A percentile compares a stretch with the other conserved stretches of the same genome.
phyloP scores from a whole-genome alignment of 257 asterid species.

The Gentiana dahurica region DNA sequence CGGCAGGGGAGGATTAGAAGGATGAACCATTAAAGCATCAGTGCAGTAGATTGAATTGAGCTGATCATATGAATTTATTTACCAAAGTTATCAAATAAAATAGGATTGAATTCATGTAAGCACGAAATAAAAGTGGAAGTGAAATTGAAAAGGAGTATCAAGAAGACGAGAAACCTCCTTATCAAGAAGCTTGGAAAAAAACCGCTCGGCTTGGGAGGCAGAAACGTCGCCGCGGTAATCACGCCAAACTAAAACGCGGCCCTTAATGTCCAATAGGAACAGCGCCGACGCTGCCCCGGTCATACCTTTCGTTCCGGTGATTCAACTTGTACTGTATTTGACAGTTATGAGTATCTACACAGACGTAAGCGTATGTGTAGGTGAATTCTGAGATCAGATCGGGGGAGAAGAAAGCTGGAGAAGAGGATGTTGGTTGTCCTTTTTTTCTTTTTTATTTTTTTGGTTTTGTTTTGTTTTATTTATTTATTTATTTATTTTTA shows the following conservation, averaged over 20 bases:
- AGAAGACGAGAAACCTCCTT: conserved; percentile 45
- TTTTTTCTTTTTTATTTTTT: too few species aligned
- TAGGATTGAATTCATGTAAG: too few species aligned
- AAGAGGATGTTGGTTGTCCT: too few species aligned
- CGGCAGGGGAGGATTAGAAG: too few species aligned
- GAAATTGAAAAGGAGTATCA: not conserved
- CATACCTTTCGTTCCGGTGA: conserved; percentile 22
- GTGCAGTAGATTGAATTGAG: too few species aligned
- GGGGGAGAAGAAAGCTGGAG: not conserved
- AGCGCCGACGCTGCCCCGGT: conserved; percentile 99
- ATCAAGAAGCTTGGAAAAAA: conserved; percentile 83
- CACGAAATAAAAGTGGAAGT: too few species aligned
- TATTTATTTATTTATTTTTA: too few species aligned
- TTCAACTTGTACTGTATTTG: not conserved
- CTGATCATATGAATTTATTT: too few species aligned
- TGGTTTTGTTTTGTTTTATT: too few species aligned
- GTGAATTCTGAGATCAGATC: conserved; percentile 6
- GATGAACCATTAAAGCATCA: too few species aligned
- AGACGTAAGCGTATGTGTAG: not conserved
- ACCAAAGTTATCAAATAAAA: too few species aligned
- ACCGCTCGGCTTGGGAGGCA: conserved; percentile 78
- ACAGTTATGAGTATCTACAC: not conserved
- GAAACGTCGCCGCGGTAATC: conserved; percentile 97
- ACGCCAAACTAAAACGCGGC: conserved; percentile 95
- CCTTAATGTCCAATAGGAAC: conserved; percentile 95